Conservation (phyloP, 768 basidiomycete genomes). For the Rhizopogon roseolus region DNA sequence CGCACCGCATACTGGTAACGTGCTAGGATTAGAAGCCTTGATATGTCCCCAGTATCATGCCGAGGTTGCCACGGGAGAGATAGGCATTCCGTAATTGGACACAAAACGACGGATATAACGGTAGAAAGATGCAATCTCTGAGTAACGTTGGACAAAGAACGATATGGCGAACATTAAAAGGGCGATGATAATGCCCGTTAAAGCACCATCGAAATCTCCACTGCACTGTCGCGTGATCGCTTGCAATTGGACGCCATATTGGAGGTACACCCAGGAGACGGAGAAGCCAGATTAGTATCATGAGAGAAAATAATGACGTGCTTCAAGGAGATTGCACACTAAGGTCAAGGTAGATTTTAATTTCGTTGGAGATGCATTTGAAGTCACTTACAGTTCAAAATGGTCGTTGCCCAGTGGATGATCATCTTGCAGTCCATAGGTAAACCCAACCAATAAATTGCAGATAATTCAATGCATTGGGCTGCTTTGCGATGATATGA, state of each 20-base stretch:
- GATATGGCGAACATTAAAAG: slow-evolving; percentile 71
- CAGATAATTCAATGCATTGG: slow-evolving; percentile 67
- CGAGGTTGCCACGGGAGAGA: slow-evolving; percentile 70
- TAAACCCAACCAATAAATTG: slow-evolving; percentile 93
- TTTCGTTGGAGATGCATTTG: not conserved
- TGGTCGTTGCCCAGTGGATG: slow-evolving; percentile 76
- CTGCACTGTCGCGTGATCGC: slow-evolving; percentile 70
- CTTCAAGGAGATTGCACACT: slow-evolving; percentile 78
- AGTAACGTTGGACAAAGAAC: slow-evolving; percentile 67
- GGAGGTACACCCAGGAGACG: slow-evolving; percentile 85
- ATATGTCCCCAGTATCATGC: slow-evolving; percentile 82
- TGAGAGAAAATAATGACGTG: slow-evolving; percentile 89
- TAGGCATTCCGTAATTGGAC: slow-evolving; percentile 89
- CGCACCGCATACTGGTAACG: slow-evolving; percentile 62
- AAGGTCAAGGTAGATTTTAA: not conserved
- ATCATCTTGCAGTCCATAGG: slow-evolving; percentile 87
- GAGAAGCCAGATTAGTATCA: slow-evolving; percentile 92
- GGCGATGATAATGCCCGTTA: slow-evolving; percentile 69
- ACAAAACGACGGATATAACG: slow-evolving; percentile 70
- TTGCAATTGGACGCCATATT: slow-evolving; percentile 89
- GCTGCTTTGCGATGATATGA: slow-evolving; percentile 56
- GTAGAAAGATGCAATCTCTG: slow-evolving; percentile 63
- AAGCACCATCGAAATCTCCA: slow-evolving; percentile 38
- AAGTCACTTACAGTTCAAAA: slow-evolving; percentile 60
- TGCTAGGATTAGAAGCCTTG: slow-evolving; percentile 51